Conservation (phyloP, 2,329 filamentous ascomycete genomes). For the Sporothrix schenckii region DNA sequence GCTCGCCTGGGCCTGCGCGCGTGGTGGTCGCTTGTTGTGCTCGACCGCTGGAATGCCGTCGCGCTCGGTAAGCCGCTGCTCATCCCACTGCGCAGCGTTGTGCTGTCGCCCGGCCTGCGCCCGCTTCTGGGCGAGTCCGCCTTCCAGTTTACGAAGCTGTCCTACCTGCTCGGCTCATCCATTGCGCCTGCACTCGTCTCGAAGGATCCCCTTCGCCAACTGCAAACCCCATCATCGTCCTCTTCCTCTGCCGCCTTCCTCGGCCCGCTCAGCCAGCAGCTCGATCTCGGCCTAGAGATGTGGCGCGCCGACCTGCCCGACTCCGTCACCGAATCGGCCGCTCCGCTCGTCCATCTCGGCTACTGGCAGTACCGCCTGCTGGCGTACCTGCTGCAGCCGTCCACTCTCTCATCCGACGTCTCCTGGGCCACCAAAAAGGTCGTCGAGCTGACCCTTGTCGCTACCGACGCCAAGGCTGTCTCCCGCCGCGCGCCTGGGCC, state of each 20-base stretch:
- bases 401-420: conserved; percentile 58
- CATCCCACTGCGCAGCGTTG: conserved; percentile 64
- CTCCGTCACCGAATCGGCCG: conserved; percentile 54
- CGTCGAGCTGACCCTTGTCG: conserved; percentile 57
- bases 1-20: conserved; percentile 64
- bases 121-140: conserved; percentile 63
- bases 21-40: conserved; percentile 72
- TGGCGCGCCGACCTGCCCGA: conserved; percentile 67
- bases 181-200: conserved; percentile 38
- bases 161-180: conserved; percentile 50
- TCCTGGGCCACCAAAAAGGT: conserved; percentile 64
- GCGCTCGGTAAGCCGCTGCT: conserved; percentile 64
- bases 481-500: conserved; percentile 47
- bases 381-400: conserved; percentile 61
- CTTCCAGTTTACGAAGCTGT: conserved; percentile 68
- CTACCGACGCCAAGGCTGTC: conserved; percentile 39
- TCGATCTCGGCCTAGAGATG: conserved; percentile 64
- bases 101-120: conserved; percentile 62
- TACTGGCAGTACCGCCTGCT: conserved; percentile 73
- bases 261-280: conserved; percentile 50
- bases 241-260: conserved; percentile 46
- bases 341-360: conserved; percentile 64
- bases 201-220: not conserved
- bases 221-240: not conserved
- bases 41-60: conserved; percentile 75